Percentiles rank a stretch among this genome's conserved stretches.
These are phyloP conservation scores for Globisporangium yorkense DNA, from an alignment of 352 stramenopile species.

Conservation along the genomic window DNA sequence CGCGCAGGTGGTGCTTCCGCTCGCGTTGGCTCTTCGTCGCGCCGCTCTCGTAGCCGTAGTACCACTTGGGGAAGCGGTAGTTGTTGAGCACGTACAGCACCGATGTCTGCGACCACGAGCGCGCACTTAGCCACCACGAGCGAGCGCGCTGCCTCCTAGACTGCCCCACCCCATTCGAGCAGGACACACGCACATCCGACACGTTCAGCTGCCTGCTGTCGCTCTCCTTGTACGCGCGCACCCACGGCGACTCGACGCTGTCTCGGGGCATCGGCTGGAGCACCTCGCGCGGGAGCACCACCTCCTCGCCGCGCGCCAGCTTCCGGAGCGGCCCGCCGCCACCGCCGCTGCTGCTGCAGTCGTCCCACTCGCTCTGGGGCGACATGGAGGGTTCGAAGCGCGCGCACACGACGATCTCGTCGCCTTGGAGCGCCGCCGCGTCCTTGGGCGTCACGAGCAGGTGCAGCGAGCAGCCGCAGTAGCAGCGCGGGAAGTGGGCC, in stretches of 20 bases:
- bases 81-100: slow-evolving; percentile 45
- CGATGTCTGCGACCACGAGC: slow-evolving; percentile 15
- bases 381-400: too few relatives aligned
- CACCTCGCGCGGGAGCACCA: slow-evolving; percentile 16
- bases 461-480: slow-evolving; percentile 29
- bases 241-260: slow-evolving; percentile 22
- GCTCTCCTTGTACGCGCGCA: slow-evolving; percentile 31
- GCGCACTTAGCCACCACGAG: too few relatives aligned
- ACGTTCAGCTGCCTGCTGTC: slow-evolving; percentile 25
- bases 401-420: too few relatives aligned
- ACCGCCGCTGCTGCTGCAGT: not conserved
- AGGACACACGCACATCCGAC: slow-evolving; percentile 15
- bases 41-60: slow-evolving; percentile 48
- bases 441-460: slow-evolving; percentile 22
- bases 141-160: too few relatives aligned
- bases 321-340: not conserved
- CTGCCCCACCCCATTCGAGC: too few relatives aligned
- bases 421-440: slow-evolving; percentile 12
- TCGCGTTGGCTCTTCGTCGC: slow-evolving; percentile 36
- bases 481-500: slow-evolving; percentile 20
- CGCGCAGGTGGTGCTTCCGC: slow-evolving; percentile 37
- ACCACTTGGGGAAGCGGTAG: slow-evolving; percentile 41
- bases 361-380: too few relatives aligned
- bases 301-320: slow-evolving; percentile 14
- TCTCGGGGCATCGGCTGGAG: not conserved